Evolutionary conservation across 257 asterid genomes (phyloP), one percentile per base, ranked within the genome.

Genomic region (Gynochthodes officinalis): DNA sequence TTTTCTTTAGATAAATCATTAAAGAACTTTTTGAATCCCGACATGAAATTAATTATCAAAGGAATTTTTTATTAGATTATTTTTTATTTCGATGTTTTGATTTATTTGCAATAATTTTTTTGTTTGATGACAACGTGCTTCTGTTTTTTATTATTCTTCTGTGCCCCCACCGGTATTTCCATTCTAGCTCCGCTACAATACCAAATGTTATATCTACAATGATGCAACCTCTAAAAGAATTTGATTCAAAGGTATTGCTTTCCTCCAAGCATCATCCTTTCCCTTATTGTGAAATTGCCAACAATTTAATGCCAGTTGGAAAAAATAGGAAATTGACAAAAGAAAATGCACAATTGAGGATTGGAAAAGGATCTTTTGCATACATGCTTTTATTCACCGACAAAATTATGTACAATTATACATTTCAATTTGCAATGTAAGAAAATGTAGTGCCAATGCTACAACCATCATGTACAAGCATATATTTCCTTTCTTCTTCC

Each of bases 341-440:
- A 64, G 48, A 62, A 39, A 39, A 18, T 3, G n/a, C 0, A 27
- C 3, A 48, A 37, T 10, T 28, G 49, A 16, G 54, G 10, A 54
- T 39, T 54, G 27, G 25, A 70, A 48, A 69, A 14, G 4, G 43
- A 70, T 53, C 5, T 42, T 54, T 59, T 54, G 13, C 73, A 53
- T 5, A 54, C 15, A 5, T 37, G 62, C 54, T 37, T 54, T 69
- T 25, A 54, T 70, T 54, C 33, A 70, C 39, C 40, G 12, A 37
- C 5, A 70, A 69, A n/a, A 5, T 35, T 25, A 54, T 70, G 0
- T 70, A 70, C 74, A 70, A 10, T 23, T 61, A 30, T 53, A 42
- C 13, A 53, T 7, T 13, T 25, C 52, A 53, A 70, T 53, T 42
- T 69, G 52, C 33, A 33, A 35, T n/a, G 12, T 18, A 8, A 64